Conservation (phyloP, 805 yeast genomes). For the Ogataea pignaliae region DNA sequence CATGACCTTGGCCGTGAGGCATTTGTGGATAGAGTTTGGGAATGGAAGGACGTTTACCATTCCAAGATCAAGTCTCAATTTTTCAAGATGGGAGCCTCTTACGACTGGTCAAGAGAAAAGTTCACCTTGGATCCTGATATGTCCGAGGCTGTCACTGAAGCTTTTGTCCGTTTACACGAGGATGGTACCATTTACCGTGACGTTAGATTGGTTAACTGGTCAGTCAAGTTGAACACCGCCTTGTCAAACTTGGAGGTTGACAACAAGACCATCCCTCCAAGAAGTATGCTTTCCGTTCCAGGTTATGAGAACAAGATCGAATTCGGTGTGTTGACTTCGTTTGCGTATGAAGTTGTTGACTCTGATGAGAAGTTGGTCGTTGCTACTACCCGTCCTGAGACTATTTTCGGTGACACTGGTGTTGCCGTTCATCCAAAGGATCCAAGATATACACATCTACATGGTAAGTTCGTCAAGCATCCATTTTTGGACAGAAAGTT, state of each 20-base stretch:
- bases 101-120: constrained; percentile 93
- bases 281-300: constrained; percentile 78
- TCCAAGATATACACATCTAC: constrained; percentile 86
- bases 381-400: constrained; percentile 99
- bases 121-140: constrained; percentile 83
- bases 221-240: constrained; percentile 90
- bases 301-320: constrained; percentile 87
- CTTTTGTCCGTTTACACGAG: constrained; percentile 86
- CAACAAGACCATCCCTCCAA: constrained; percentile 81
- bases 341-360: constrained; percentile 83
- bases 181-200: constrained; percentile 96
- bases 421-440: constrained; percentile 98
- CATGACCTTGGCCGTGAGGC: constrained; percentile 94
- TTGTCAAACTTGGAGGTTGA: constrained; percentile 95
- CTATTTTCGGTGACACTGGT: constrained; percentile 96
- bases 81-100: constrained; percentile 88
- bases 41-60: constrained; percentile 96
- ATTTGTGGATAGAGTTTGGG: constrained; percentile 89
- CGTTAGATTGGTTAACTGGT: constrained; percentile 92
- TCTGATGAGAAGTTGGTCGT: constrained; percentile 84
- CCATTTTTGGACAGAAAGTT: constrained; percentile 82
- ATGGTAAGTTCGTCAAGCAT: constrained; percentile 87
- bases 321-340: constrained; percentile 95
- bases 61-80: constrained; percentile 79
- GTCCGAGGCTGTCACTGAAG: constrained; percentile 79